Base-by-base conservation (phyloP, 768 basidiomycete genomes). In the Russula vinacea region DNA sequence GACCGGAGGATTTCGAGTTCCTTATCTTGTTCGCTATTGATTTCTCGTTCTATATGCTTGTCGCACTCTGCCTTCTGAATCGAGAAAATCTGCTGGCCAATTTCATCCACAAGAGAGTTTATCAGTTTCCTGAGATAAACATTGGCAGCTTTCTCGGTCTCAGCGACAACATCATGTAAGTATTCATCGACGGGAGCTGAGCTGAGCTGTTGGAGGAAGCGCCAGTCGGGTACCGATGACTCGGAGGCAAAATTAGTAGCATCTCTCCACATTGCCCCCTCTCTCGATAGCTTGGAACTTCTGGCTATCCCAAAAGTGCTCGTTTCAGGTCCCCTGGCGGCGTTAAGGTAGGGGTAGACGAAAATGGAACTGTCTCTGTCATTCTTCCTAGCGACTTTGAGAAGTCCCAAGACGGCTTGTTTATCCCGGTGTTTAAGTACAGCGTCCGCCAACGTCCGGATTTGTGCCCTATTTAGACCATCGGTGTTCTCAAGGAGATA, bases 1-100 rank as follows among this genome's bases (percentile, higher is more conserved):
- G 33, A 33, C 33, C 64, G 63, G 42, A 51, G 33, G 3, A 13
- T 0, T 17, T 22, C 29, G 0, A 65, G 58, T 19, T 55, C 52
- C 3, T 44, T 29, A 0, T 53, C 61, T 26, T 51, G 29, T 10
- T 61, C 45, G 19, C 33, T 56, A 26, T 26, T 52, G 8, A 62
- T 14, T 11, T 58, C 62, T 11, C 51, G 65, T 19, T 29, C 26
- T 6, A 70, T 49, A n/a, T 60, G 61, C 32, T 35, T 49, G 8
- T 56, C 40, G 32, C 59, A 64, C 5, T 59, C 67, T 0, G 40
- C 60, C 16, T 61, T 55, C 53, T 70, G 70, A 0, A 47, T 62
- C 8, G 51, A 5, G 13, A 52, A 35, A 2, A 67, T 63, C n/a
- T 62, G 52, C 0, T 29, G 22, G 0, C 60, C 17, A 1, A 62